Conservation (phyloP, 768 basidiomycete species). For the Candolleomyces aberdarensis region DNA sequence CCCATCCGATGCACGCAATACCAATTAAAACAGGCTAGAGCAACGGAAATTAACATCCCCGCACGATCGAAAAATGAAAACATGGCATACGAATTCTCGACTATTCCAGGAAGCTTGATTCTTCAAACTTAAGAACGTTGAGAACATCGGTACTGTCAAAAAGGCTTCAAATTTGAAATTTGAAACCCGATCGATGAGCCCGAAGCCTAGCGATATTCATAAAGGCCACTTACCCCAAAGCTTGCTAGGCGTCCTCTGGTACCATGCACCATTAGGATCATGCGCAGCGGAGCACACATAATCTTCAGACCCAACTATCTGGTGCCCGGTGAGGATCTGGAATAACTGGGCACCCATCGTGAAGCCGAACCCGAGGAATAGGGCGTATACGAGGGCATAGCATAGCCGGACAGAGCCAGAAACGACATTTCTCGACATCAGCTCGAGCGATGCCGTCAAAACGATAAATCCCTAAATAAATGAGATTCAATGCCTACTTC, state of each 20-base stretch:
- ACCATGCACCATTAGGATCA: slow-evolving; percentile 63
- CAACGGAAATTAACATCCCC: background rate
- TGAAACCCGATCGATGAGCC: no score
- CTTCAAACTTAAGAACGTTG: slow-evolving; percentile 61
- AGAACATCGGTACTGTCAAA: slow-evolving; percentile 67
- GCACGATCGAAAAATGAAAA: slow-evolving; percentile 1
- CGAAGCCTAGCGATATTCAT: no score
- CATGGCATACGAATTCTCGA: slow-evolving; percentile 49
- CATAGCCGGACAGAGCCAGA: slow-evolving; percentile 82
- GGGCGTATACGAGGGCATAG: slow-evolving; percentile 76
- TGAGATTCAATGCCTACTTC: no score
- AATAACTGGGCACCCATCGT: slow-evolving; percentile 76
- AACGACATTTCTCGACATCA: slow-evolving; percentile 78
- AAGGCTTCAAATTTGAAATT: slow-evolving; percentile 41
- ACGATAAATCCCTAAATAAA: slow-evolving; percentile 56
- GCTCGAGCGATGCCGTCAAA: slow-evolving; percentile 70
- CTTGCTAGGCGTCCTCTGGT: slow-evolving; percentile 62
- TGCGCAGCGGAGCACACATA: slow-evolving; percentile 60
- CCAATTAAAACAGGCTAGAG: slow-evolving; percentile 47
- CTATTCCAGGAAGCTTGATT: slow-evolving; percentile 58
- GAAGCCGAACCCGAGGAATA: slow-evolving; percentile 77
- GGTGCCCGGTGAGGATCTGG: slow-evolving; percentile 46
- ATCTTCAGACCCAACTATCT: slow-evolving; percentile 52
- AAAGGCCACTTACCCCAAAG: slow-evolving; percentile 56
- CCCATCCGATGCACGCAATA: slow-evolving; percentile 72